These are phyloP conservation scores for Lecanicillium sp. DNA, from an alignment of 2,329 filamentous ascomycete genomes.

Conservation along the genomic window DNA sequence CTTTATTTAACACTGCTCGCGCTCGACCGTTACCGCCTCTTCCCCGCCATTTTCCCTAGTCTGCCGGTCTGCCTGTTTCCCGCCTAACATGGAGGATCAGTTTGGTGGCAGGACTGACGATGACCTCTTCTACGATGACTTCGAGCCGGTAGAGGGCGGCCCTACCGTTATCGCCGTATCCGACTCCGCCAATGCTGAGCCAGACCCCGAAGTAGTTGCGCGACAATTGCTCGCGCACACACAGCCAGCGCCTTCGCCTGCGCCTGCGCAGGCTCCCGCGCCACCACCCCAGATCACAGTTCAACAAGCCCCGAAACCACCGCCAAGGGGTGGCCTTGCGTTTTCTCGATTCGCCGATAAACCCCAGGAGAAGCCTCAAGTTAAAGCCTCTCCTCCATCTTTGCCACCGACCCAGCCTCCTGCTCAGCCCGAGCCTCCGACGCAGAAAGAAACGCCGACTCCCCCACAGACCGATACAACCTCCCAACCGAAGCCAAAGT, in stretches of 20 bases:
- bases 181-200: constrained; percentile 10
- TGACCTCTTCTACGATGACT: constrained; percentile 55
- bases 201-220: constrained; percentile 9
- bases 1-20: too few relatives aligned
- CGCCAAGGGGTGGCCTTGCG: constrained; percentile 17
- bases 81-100: constrained; percentile 50
- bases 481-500: not conserved
- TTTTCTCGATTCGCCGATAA: constrained; percentile 26
- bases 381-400: too few relatives aligned
- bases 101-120: constrained; percentile 55
- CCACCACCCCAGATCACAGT: constrained; percentile 5
- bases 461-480: not conserved
- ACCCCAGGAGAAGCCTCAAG: constrained; percentile 11
- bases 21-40: not conserved
- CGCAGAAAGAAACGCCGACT: not conserved
- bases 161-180: constrained; percentile 15
- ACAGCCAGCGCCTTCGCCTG: constrained; percentile 5
- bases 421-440: not conserved
- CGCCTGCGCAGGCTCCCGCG: constrained; percentile 8
- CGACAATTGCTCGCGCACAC: constrained; percentile 4
- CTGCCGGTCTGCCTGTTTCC: not conserved
- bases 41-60: not conserved
- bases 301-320: constrained; percentile 7
- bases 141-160: constrained; percentile 43
- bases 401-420: too few relatives aligned